A percentile compares a stretch with the other conserved stretches of the same genome.
Conservation (phyloP, 495 filamentous ascomycete genomes). For the Acidiella bohemica region DNA sequence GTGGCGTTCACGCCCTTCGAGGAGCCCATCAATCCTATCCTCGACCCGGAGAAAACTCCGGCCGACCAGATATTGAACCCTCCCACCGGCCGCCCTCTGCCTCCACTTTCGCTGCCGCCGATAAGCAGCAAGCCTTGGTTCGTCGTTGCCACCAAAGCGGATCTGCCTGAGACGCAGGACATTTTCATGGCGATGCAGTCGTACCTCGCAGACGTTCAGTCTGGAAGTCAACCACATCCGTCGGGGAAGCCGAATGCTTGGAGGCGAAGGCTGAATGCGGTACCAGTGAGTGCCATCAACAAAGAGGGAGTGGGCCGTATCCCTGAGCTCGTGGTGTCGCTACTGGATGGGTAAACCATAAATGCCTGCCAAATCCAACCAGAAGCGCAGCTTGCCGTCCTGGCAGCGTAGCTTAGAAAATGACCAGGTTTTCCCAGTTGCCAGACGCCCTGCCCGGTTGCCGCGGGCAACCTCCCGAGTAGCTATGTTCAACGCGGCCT, state of each 20-base stretch:
- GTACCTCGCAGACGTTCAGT: constrained; percentile 51
- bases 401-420: too few species aligned
- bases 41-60: constrained; percentile 7
- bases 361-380: too few species aligned
- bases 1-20: constrained; percentile 10
- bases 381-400: too few species aligned
- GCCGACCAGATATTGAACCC: constrained; percentile 7
- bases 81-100: constrained; percentile 11
- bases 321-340: constrained; percentile 56
- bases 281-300: constrained; percentile 81
- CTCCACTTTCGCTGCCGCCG: constrained; percentile 36
- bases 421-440: too few species aligned
- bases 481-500: too few species aligned
- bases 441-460: too few species aligned
- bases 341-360: too few species aligned
- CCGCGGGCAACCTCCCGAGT: too few species aligned
- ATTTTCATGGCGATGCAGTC: constrained; percentile 56
- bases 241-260: constrained; percentile 53
- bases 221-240: constrained; percentile 51
- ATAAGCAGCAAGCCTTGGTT: constrained; percentile 91
- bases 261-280: constrained; percentile 48
- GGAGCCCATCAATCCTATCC: constrained; percentile 8
- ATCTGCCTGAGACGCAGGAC: constrained; percentile 61
- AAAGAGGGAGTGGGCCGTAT: constrained; percentile 72
- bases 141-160: constrained; percentile 90